phyloP scores from a whole-genome alignment of 75 land plant species.

The Pinus tabuliformis region DNA sequence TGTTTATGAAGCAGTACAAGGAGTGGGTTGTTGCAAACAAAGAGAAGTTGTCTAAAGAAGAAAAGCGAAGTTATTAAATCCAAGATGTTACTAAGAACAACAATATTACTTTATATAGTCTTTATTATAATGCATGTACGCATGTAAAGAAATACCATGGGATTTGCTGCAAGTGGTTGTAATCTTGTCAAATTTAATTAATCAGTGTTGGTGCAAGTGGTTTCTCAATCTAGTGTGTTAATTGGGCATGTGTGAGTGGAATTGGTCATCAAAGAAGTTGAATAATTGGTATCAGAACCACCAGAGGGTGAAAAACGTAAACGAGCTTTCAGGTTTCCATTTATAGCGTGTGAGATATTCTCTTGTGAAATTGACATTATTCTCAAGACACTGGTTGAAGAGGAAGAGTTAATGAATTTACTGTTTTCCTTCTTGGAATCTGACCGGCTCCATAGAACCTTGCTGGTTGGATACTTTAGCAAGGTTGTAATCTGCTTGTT shows the following conservation, averaged over 20 bases:
- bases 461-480: conserved; percentile 91
- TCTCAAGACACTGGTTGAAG: conserved; percentile 87
- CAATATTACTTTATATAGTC: too few relatives aligned
- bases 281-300: conserved; percentile 65
- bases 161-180: too few relatives aligned
- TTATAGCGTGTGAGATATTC: conserved; percentile 90
- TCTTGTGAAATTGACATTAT: conserved; percentile 95
- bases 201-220: too few relatives aligned
- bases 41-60: conserved; percentile 13
- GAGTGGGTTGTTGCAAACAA: conserved; percentile 86
- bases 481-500: conserved; percentile 94
- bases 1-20: conserved; percentile 87
- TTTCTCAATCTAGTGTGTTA: too few relatives aligned
- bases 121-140: too few relatives aligned
- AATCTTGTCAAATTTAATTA: too few relatives aligned
- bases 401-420: conserved; percentile 82
- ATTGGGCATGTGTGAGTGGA: too few relatives aligned
- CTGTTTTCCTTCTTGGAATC: conserved; percentile 91
- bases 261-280: too few relatives aligned
- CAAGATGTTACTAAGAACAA: too few relatives aligned
- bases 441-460: conserved; percentile 61
- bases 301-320: conserved; percentile 77
- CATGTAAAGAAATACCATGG: too few relatives aligned
- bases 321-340: conserved; percentile 91
- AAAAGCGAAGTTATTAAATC: too few relatives aligned